phyloP scores from a whole-genome alignment of 805 yeast genomes.

The Candida glaebosa region DNA sequence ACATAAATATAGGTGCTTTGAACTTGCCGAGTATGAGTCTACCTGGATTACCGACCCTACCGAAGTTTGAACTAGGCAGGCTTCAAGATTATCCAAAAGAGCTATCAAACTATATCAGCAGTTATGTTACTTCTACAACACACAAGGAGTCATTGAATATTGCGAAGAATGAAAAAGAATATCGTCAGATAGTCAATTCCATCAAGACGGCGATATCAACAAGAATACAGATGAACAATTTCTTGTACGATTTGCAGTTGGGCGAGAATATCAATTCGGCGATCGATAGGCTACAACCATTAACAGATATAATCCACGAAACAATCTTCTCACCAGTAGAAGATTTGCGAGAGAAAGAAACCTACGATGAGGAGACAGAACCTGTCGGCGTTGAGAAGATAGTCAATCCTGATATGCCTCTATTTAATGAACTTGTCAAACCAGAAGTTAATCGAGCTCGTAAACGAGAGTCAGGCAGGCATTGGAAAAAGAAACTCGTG shows the following conservation, averaged over 20 bases:
- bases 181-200: slow-evolving; percentile 22
- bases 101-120: slow-evolving; percentile 26
- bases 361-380: slow-evolving; percentile 33
- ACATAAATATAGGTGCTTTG: slow-evolving; percentile 22
- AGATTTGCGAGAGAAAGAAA: slow-evolving; percentile 31
- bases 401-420: slow-evolving; percentile 44
- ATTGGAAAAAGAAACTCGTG: slow-evolving; percentile 19
- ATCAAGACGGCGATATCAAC: slow-evolving; percentile 38
- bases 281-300: slow-evolving; percentile 47
- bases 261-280: slow-evolving; percentile 53
- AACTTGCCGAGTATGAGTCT: slow-evolving; percentile 21
- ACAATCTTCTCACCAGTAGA: slow-evolving; percentile 50
- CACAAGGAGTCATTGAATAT: slow-evolving; percentile 1
- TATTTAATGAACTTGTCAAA: slow-evolving; percentile 49
- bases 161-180: slow-evolving; percentile 10
- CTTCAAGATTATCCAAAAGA: slow-evolving; percentile 27
- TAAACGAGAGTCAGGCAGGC: slow-evolving; percentile 15
- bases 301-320: slow-evolving; percentile 43
- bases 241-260: slow-evolving; percentile 36
- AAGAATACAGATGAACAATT: slow-evolving; percentile 39
- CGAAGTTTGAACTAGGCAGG: slow-evolving; percentile 19
- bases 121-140: slow-evolving; percentile 16
- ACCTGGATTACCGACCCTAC: slow-evolving; percentile 12
- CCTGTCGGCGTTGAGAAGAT: slow-evolving; percentile 55
- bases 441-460: slow-evolving; percentile 30